These are phyloP conservation scores for Rhynchosporium agropyri DNA, from an alignment of 2,329 filamentous ascomycete species.

Conservation along the genomic window DNA sequence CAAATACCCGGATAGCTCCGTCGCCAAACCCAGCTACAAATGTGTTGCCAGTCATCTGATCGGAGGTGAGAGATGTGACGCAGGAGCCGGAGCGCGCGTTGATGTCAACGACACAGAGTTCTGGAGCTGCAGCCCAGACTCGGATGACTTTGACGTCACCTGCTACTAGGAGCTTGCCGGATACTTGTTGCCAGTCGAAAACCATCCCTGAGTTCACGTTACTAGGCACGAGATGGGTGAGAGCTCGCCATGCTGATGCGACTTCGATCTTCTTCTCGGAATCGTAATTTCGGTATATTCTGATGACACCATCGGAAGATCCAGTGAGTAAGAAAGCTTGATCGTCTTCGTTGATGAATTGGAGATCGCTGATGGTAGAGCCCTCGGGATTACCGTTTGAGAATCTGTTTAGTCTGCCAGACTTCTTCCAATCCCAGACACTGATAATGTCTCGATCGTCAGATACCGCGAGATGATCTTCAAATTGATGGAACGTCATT, in stretches of 20 bases:
- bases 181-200: slow-evolving; percentile 99
- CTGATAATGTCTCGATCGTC: slow-evolving; percentile 90
- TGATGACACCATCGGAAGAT: slow-evolving; percentile 91
- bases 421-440: slow-evolving; percentile 91
- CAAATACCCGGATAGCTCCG: slow-evolving; percentile 90
- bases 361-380: slow-evolving; percentile 90
- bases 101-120: slow-evolving; percentile 92
- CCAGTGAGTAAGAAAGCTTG: slow-evolving; percentile 93
- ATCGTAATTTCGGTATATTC: slow-evolving; percentile 92
- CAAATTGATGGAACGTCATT: slow-evolving; percentile 97
- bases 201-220: slow-evolving; percentile 95
- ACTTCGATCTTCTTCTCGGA: slow-evolving; percentile 75
- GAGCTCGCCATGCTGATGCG: slow-evolving; percentile 85
- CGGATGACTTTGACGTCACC: slow-evolving; percentile 94
- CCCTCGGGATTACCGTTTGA: slow-evolving; percentile 92
- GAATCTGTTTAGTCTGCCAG: slow-evolving; percentile 77
- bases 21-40: slow-evolving; percentile 97
- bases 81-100: slow-evolving; percentile 92
- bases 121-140: slow-evolving; percentile 93
- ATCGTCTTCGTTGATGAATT: slow-evolving; percentile 98
- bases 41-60: slow-evolving; percentile 96
- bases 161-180: slow-evolving; percentile 90
- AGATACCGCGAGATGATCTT: slow-evolving; percentile 90
- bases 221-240: slow-evolving; percentile 91
- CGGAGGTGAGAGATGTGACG: slow-evolving; percentile 92